Conservation (phyloP, 345 rosid genomes). For the Syzygium aqueum region DNA sequence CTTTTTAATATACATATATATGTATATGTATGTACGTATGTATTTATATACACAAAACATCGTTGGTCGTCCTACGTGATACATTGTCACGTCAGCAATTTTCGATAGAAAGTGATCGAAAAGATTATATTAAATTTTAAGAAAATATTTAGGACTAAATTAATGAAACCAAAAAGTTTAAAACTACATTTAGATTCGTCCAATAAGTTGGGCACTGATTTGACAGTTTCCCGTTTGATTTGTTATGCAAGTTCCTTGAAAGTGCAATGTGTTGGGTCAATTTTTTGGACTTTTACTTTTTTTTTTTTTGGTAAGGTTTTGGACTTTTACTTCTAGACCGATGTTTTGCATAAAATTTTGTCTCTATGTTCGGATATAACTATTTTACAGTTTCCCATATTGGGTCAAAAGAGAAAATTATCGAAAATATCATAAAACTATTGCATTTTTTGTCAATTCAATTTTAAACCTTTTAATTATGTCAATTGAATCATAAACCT, state of each 20-base stretch:
- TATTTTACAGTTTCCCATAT: background rate
- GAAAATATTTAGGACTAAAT: background rate
- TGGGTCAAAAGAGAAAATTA: background rate
- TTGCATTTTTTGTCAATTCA: no score
- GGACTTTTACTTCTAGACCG: background rate
- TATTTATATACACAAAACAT: background rate
- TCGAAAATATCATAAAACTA: no score
- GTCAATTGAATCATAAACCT: no score
- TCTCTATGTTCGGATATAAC: background rate
- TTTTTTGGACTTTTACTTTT: background rate
- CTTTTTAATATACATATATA: background rate
- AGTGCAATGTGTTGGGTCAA: background rate
- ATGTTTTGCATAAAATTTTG: background rate
- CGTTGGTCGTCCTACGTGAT: no score
- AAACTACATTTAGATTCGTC: accelerated
- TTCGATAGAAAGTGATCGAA: accelerated
- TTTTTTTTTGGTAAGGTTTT: no score
- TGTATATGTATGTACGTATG: background rate
- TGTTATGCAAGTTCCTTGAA: background rate
- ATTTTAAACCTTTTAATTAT: no score
- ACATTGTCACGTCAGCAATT: no score
- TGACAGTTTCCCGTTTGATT: background rate
- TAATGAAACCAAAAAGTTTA: background rate
- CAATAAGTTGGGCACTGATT: background rate
- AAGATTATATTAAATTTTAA: background rate